A percentile compares a stretch with the other conserved stretches of the same genome.
Evolutionary conservation across 1,139 yeast species (phyloP).

Genomic region (Suhomyces guaymorum): DNA sequence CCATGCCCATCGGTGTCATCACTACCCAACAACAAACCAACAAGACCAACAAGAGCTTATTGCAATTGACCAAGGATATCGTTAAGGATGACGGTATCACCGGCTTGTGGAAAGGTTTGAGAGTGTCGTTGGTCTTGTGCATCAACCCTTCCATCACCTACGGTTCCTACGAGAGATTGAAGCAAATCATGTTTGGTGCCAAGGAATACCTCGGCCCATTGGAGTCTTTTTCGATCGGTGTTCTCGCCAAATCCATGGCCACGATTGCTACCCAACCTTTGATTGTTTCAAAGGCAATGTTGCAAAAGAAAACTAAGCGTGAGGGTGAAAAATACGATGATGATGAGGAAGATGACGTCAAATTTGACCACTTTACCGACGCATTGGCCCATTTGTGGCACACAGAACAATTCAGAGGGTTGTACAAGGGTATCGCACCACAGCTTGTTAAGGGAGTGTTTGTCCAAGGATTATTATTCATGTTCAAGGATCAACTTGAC

Average conservation of each 20-base stretch:
- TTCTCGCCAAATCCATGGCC: constrained; percentile 77
- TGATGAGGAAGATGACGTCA: constrained; percentile 36
- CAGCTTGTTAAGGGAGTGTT: constrained; percentile 80
- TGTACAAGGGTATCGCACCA: constrained; percentile 82
- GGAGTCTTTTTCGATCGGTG: constrained; percentile 74
- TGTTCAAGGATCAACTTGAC: constrained; percentile 75
- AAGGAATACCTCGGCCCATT: constrained; percentile 56
- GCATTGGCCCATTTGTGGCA: constrained; percentile 51
- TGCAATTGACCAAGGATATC: constrained; percentile 55
- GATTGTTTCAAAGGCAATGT: constrained; percentile 80
- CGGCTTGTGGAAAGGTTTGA: constrained; percentile 84
- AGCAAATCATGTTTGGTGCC: constrained; percentile 50
- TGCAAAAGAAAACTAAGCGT: constrained; percentile 54
- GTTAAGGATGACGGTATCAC: constrained; percentile 65
- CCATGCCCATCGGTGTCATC: constrained; percentile 80
- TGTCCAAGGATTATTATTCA: constrained; percentile 82
- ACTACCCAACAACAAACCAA: constrained; percentile 84
- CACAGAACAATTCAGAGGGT: constrained; percentile 52
- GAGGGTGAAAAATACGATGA: constrained; percentile 22
- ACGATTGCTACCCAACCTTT: constrained; percentile 82
- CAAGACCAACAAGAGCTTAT: constrained; percentile 42
- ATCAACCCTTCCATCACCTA: constrained; percentile 87
- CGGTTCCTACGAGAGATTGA: constrained; percentile 76
- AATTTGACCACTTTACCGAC: constrained; percentile 52
- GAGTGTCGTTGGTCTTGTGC: constrained; percentile 77